These are phyloP conservation scores for Leccinellum albellum DNA, from an alignment of 768 basidiomycete genomes.

Conservation along the genomic window DNA sequence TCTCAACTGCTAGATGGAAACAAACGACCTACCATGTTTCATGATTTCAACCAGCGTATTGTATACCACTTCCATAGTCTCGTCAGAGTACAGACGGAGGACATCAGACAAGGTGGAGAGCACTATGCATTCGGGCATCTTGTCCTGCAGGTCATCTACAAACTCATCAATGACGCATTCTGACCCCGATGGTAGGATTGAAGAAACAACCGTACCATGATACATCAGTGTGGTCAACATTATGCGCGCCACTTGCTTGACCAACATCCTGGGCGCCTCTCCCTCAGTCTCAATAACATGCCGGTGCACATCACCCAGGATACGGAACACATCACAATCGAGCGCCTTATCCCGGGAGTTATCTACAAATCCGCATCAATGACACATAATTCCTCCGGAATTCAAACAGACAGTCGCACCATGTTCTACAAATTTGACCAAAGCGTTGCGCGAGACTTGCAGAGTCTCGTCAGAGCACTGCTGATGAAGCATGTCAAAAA, in stretches of 20 bases:
- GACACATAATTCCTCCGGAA: not conserved
- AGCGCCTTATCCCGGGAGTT: conserved; percentile 14
- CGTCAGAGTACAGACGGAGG: conserved; percentile 11
- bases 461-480: no score
- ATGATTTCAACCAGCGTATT: no score
- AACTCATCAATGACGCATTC: not conserved
- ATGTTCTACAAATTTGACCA: conserved; percentile 13
- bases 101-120: conserved; percentile 16
- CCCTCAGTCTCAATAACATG: not conserved
- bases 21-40: no score
- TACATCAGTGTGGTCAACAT: no score
- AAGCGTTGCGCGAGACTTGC: no score
- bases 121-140: conserved; percentile 11
- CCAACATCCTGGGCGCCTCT: no score
- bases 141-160: conserved; percentile 15
- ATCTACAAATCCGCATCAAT: conserved; percentile 7
- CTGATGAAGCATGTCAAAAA: no score
- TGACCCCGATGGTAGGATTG: not conserved
- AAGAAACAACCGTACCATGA: no score
- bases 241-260: no score
- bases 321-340: conserved; percentile 9
- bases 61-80: no score
- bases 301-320: conserved; percentile 19
- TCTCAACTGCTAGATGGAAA: no score
- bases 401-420: conserved; percentile 15